phyloP scores from a whole-genome alignment of 306 rosid genomes.

The Rosa multiflora region DNA sequence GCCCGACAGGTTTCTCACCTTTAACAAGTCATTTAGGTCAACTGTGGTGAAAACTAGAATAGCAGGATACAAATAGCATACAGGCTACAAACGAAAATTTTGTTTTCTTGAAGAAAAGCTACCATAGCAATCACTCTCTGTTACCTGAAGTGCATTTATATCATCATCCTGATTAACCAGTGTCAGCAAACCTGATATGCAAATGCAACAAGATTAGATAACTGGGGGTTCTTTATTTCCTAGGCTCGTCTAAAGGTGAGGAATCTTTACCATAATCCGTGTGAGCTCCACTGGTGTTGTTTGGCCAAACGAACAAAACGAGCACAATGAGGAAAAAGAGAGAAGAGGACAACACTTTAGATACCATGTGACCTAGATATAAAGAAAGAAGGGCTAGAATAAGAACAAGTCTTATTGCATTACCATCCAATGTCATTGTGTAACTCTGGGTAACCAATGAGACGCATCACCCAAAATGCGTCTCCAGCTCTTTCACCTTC shows the following conservation, averaged over 20 bases:
- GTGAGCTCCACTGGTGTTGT: constrained; percentile 81
- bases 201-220: constrained; percentile 18
- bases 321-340: constrained; percentile 17
- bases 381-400: background rate
- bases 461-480: constrained; percentile 88
- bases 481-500: constrained; percentile 92
- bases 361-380: constrained; percentile 4
- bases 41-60: background rate
- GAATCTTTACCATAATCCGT: constrained; percentile 71
- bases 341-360: constrained; percentile 28
- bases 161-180: constrained; percentile 86
- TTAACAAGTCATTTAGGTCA: constrained; percentile 32
- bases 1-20: constrained; percentile 83
- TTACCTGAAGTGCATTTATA: constrained; percentile 87
- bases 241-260: constrained; percentile 20
- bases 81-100: background rate
- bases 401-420: constrained; percentile 13
- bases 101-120: background rate
- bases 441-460: constrained; percentile 72
- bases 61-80: background rate
- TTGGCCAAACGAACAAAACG: constrained; percentile 22
- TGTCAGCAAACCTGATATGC: constrained; percentile 74
- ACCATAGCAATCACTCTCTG: background rate
- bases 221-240: constrained; percentile 13
- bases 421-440: constrained; percentile 89